phyloP scores from a whole-genome alignment of 2,329 filamentous ascomycete species.

The Colletotrichum tabaci region DNA sequence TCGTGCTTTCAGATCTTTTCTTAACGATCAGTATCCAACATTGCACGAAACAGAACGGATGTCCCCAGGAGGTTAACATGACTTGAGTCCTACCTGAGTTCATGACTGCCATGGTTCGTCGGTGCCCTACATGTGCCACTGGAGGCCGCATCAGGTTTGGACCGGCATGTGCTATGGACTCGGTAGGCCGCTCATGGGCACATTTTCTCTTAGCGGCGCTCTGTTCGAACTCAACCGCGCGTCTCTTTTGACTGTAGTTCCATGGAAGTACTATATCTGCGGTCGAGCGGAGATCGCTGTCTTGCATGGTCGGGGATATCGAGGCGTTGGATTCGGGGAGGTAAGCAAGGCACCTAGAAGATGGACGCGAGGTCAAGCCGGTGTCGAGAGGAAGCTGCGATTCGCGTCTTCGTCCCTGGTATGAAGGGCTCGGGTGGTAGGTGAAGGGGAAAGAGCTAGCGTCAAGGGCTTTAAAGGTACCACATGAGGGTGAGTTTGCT shows the following conservation, averaged over 20 bases:
- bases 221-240: neutral
- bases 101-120: neutral
- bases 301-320: neutral
- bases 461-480: neutral
- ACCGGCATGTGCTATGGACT: neutral
- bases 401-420: neutral
- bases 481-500: neutral
- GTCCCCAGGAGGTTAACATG: neutral
- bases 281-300: neutral
- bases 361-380: neutral
- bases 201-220: conserved; percentile 6
- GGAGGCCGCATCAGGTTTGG: neutral
- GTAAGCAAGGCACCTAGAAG: neutral
- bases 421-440: neutral
- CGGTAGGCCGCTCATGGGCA: neutral
- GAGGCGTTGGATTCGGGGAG: neutral
- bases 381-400: neutral
- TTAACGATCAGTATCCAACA: neutral
- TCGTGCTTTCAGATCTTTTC: neutral
- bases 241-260: neutral
- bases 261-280: neutral
- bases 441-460: neutral
- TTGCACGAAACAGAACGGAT: too few species aligned
- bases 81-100: neutral
- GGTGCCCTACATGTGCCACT: neutral